A percentile compares a stretch with the other conserved stretches of the same genome.
These are phyloP conservation scores for Solanum tacnaense DNA, from an alignment of 257 asterid species.

Conservation along the genomic window DNA sequence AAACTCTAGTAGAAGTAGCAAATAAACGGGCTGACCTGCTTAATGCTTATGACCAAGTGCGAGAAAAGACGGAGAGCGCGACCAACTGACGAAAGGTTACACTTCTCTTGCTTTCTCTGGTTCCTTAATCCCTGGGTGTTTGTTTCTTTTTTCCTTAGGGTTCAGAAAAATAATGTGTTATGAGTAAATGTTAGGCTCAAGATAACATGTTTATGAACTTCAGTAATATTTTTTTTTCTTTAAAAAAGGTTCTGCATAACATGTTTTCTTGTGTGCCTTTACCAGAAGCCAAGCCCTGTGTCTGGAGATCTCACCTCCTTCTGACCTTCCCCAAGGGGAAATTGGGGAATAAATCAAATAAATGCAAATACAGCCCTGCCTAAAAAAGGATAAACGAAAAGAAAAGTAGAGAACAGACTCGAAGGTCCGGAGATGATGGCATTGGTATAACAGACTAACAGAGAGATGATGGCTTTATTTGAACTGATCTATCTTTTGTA, in stretches of 20 bases:
- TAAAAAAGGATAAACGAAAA: neutral
- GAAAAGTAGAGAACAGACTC: neutral
- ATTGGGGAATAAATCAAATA: neutral
- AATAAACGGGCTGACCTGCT: conserved; percentile 53
- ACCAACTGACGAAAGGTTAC: conserved; percentile 6
- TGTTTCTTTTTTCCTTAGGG: neutral
- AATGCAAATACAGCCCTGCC: neutral
- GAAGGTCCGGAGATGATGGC: neutral
- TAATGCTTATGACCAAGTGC: conserved; percentile 47
- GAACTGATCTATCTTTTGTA: neutral
- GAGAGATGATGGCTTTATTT: neutral
- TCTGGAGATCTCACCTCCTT: neutral
- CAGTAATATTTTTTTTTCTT: too few relatives aligned
- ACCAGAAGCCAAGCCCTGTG: neutral
- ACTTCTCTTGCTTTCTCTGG: neutral
- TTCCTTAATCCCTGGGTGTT: neutral
- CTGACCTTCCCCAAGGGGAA: neutral
- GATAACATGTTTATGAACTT: neutral
- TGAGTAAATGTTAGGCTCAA: neutral
- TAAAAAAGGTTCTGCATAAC: neutral
- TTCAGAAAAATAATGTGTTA: neutral
- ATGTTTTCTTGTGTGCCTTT: neutral
- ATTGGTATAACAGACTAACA: neutral
- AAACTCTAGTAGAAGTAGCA: conserved; percentile 59
- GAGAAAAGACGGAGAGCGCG: conserved; percentile 26